Evolutionary conservation across 305 asterid genomes (phyloP), one percentile per base, ranked within the genome.

Genomic region (Fraxinus xanthoxyloides): DNA sequence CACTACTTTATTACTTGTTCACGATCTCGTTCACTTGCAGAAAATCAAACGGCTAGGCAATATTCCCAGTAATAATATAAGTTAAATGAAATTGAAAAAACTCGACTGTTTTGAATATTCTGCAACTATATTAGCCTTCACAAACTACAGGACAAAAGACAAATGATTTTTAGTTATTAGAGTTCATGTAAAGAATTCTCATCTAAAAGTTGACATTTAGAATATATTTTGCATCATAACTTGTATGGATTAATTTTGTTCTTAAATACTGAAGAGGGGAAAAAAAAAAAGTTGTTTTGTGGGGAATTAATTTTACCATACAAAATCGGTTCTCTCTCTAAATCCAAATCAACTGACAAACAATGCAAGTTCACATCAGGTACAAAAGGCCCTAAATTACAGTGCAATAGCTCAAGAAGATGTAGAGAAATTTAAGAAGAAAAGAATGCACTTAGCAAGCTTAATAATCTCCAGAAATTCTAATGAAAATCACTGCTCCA

Each of bases 401-500:
- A 12, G 36, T 36, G 19, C 59, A 23, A 7, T 15, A 48, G 70
- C 31, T 7, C 70, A 59, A 59, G 70, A 59, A 59, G 28, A 23
- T 23, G 13, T 21, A 59, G 12, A 59, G 28, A 59, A 43, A 43
- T 21, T 7, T 6, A 21, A 21, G 3, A 21, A 59, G 51, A 43
- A 59, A 59, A 59, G 28, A 5, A 59, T 23, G 31, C 72, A 61
- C 72, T 61, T 10, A 61, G 72, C 31, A 21, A 61, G 83, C 70
- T 77, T 78, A 80, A 36, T 65, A 74, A 79, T 77, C 85, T 56
- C 74, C 26, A 10, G 28, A 78, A 19, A 38, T 12, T 80, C 12
- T 15, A 4, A 24, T 23, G 28, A 31, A 80, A 65, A 51, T 77
- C 40, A 77, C 73, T 38, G 36, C 72, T 34, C 67, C 48, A 40